Evolutionary conservation across 2,329 filamentous ascomycete species (phyloP).

Genomic region (Colletotrichum sp.): DNA sequence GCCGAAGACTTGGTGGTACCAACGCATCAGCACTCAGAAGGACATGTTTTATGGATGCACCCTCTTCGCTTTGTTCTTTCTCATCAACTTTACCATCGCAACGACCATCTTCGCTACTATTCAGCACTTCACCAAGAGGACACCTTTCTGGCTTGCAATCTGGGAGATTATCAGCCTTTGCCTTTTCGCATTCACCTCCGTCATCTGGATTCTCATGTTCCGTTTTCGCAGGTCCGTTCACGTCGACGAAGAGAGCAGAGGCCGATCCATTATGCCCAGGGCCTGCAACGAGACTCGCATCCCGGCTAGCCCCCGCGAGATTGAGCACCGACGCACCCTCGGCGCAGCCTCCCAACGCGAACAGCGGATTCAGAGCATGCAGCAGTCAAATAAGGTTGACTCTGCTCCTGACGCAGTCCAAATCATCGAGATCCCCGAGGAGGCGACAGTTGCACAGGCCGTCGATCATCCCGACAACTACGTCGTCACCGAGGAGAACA

Average conservation of each 20-base stretch:
- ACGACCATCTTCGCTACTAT: neutral
- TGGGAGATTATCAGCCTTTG: neutral
- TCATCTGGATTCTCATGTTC: neutral
- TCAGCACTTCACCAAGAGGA: neutral
- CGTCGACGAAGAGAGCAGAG: constrained; percentile 6
- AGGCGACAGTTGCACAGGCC: neutral
- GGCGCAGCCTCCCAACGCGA: neutral
- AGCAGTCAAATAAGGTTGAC: neutral
- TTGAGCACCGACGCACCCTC: neutral
- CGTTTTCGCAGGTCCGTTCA: neutral
- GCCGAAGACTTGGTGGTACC: neutral
- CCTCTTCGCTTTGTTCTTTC: neutral
- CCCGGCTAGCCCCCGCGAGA: constrained; percentile 3
- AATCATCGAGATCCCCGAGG: neutral
- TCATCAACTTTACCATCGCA: neutral
- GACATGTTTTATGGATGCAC: neutral
- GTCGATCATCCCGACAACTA: neutral
- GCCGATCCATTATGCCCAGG: neutral
- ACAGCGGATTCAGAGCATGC: neutral
- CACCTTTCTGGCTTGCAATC: neutral
- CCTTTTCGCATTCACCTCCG: neutral
- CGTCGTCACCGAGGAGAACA: neutral
- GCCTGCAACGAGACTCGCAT: neutral
- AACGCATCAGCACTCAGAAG: neutral
- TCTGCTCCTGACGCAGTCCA: neutral